Percentiles rank a stretch among this genome's conserved stretches.
Evolutionary conservation across 2,329 filamentous ascomycete genomes (phyloP).

Genomic region (Cladobotryum protrusum): DNA sequence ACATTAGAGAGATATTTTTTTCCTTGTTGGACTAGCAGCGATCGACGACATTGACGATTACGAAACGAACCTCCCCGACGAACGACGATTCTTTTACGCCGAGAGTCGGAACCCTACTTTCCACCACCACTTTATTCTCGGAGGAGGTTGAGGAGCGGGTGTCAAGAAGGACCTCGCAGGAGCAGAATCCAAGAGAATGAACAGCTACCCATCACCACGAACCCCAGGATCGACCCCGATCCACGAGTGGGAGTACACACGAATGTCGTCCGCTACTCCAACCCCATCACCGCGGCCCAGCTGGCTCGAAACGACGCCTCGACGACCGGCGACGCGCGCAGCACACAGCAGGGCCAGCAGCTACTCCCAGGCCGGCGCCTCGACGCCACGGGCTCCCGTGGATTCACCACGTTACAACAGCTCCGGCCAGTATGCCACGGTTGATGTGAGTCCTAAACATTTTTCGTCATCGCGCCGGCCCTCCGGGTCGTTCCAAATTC

Average conservation of each 20-base stretch:
- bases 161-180: slow-evolving; percentile 27
- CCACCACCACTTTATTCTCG: slow-evolving; percentile 5
- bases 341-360: slow-evolving; percentile 32
- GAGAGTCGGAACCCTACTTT: slow-evolving; percentile 3
- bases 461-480: slow-evolving; percentile 40
- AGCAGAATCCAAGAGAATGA: slow-evolving; percentile 33
- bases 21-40: no score
- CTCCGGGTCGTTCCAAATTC: slow-evolving; percentile 27
- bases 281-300: slow-evolving; percentile 51
- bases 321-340: slow-evolving; percentile 49
- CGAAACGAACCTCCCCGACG: slow-evolving; percentile 11
- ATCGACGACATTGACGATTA: no score
- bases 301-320: slow-evolving; percentile 45
- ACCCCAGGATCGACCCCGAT: slow-evolving; percentile 42
- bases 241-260: slow-evolving; percentile 47
- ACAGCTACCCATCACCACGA: slow-evolving; percentile 31
- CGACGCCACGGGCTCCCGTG: slow-evolving; percentile 40
- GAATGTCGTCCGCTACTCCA: slow-evolving; percentile 48
- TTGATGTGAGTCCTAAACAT: slow-evolving; percentile 57
- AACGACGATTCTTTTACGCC: background rate
- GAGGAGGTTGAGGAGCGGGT: slow-evolving; percentile 23
- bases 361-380: slow-evolving; percentile 29
- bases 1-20: no score
- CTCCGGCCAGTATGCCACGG: slow-evolving; percentile 57
- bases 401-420: slow-evolving; percentile 58